Evolutionary conservation across 139 green algal species (phyloP).

Genomic region (Marvania coccoides): DNA sequence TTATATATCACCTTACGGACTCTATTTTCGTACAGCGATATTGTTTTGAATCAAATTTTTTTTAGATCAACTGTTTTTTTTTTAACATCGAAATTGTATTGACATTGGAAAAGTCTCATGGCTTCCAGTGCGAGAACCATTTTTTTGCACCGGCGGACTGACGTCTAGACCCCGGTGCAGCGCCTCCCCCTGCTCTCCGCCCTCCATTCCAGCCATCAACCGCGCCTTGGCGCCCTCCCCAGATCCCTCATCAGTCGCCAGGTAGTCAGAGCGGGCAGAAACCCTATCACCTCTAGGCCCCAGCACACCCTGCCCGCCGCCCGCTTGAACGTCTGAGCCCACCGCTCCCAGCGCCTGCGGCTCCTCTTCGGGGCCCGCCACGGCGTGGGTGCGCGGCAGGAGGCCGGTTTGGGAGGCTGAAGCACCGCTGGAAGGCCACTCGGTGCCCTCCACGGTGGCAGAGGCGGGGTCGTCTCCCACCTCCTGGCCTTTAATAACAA

Average conservation of each 20-base stretch:
- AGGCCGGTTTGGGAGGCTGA: not conserved
- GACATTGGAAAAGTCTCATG: no score
- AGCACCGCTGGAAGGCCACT: not conserved
- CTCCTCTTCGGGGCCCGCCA: not conserved
- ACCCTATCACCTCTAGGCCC: no score
- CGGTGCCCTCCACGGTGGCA: conserved; percentile 2
- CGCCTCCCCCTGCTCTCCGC: not conserved
- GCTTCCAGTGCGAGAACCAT: no score
- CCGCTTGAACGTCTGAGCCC: not conserved
- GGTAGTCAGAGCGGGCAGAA: not conserved
- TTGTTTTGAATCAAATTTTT: not conserved
- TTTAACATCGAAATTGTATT: no score
- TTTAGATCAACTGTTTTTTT: not conserved
- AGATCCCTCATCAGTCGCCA: not conserved
- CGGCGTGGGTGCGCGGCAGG: not conserved
- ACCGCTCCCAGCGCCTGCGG: not conserved
- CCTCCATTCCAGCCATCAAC: not conserved
- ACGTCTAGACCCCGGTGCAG: not conserved
- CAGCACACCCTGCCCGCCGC: not conserved
- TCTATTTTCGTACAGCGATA: not conserved
- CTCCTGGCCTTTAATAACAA: conserved; percentile 10
- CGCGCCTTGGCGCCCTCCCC: not conserved
- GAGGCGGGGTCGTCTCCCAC: not conserved
- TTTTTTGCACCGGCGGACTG: not conserved
- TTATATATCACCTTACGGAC: not conserved